Conservation (phyloP, 2,329 filamentous ascomycete genomes). For the Drechslera avenae region DNA sequence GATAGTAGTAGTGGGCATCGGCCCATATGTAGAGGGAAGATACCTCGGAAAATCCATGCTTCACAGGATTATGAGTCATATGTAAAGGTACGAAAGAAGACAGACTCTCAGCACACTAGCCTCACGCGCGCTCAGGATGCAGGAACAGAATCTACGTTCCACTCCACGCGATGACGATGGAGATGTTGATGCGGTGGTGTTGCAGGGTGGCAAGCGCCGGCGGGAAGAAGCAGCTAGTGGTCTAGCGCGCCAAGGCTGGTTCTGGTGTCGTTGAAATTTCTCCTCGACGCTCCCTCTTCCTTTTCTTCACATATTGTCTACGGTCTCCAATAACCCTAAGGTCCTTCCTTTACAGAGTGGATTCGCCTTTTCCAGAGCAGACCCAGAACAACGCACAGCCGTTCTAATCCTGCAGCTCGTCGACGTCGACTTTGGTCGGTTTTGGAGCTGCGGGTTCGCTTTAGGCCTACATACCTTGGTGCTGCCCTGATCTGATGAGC, state of each 20-base stretch:
- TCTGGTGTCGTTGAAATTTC: constrained; percentile 6
- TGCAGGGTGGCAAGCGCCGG: background rate
- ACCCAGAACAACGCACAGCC: constrained; percentile 47
- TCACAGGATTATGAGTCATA: too few species aligned
- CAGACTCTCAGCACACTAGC: background rate
- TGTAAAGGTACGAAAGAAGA: too few species aligned
- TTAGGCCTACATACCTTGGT: constrained; percentile 44
- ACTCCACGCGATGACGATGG: background rate
- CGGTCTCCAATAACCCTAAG: constrained; percentile 36
- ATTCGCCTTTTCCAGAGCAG: constrained; percentile 38
- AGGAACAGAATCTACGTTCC: background rate
- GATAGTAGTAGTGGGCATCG: too few species aligned
- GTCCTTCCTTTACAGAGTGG: constrained; percentile 33
- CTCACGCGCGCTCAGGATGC: background rate
- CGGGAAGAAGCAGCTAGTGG: background rate
- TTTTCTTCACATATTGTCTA: constrained; percentile 39
- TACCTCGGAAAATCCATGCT: too few species aligned
- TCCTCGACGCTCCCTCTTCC: constrained; percentile 13
- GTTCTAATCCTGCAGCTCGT: constrained; percentile 49
- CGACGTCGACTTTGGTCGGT: constrained; percentile 42
- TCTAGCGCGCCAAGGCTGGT: constrained; percentile 13
- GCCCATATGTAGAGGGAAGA: too few species aligned
- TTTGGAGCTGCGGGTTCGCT: constrained; percentile 49
- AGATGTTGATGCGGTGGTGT: background rate
- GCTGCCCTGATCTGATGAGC: background rate